These are phyloP conservation scores for Trichoderma sp. DNA, from an alignment of 2,329 filamentous ascomycete species.

Conservation along the genomic window DNA sequence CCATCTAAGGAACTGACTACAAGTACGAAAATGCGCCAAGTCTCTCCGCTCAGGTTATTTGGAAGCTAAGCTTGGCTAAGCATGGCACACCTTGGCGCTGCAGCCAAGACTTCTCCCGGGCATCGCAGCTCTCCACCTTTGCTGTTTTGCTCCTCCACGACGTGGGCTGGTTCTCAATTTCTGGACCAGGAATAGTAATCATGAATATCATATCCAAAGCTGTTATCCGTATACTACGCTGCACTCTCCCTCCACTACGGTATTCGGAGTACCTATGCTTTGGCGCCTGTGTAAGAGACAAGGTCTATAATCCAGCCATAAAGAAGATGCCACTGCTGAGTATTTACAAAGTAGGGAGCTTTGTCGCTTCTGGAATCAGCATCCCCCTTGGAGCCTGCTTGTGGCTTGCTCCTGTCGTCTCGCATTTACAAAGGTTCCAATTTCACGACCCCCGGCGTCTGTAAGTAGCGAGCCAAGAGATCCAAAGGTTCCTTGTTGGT, in stretches of 20 bases:
- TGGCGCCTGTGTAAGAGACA: not conserved
- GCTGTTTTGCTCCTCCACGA: not conserved
- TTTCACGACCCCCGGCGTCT: not conserved
- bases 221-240: not conserved
- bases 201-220: not conserved
- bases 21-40: not conserved
- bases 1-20: not conserved
- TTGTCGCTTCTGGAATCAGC: not conserved
- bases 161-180: not conserved
- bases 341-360: not conserved
- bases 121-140: not conserved
- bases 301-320: not conserved
- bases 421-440: slow-evolving; percentile 17
- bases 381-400: not conserved
- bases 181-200: not conserved
- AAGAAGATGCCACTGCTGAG: not conserved
- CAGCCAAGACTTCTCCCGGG: not conserved
- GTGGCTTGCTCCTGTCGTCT: not conserved
- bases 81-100: not conserved
- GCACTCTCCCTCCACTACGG: not conserved
- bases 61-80: not conserved
- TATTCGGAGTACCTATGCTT: not conserved
- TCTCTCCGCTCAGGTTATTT: not conserved
- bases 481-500: slow-evolving; percentile 20
- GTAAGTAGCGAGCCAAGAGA: slow-evolving; percentile 12